Percentiles rank a stretch among this genome's conserved stretches.
Conservation (phyloP, 176 grass and related monocot species). For the Cenchrus purpureus region DNA sequence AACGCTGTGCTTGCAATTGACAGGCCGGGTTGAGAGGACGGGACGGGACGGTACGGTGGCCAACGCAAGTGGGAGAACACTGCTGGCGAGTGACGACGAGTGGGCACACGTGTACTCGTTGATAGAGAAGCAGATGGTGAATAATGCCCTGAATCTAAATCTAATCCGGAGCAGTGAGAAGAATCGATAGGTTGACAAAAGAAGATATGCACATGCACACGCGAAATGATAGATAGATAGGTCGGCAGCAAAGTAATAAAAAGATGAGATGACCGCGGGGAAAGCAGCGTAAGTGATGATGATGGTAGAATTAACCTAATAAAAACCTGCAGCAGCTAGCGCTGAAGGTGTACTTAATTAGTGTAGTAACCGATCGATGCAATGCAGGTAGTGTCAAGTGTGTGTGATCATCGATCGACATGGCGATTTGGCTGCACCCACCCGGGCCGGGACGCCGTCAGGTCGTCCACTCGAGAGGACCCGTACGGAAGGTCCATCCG, state of each 20-base stretch:
- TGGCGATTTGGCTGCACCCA: background rate
- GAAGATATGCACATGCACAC: background rate
- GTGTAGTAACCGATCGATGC: no score
- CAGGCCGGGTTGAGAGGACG: slow-evolving; percentile 16
- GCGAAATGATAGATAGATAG: background rate
- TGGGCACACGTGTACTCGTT: slow-evolving; percentile 9
- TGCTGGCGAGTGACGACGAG: background rate
- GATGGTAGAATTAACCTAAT: no score
- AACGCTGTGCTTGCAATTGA: slow-evolving; percentile 4
- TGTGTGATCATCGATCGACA: background rate
- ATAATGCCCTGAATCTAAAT: background rate
- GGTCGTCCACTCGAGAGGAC: background rate
- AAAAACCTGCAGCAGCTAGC: no score
- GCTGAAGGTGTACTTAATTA: no score
- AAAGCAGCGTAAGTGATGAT: background rate
- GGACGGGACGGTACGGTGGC: background rate
- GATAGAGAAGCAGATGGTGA: background rate
- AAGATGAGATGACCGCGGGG: background rate
- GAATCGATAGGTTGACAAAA: background rate
- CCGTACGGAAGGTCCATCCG: background rate
- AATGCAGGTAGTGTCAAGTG: no score
- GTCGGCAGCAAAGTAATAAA: background rate
- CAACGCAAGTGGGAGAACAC: background rate
- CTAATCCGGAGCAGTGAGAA: background rate
- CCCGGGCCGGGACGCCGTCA: background rate